Evolutionary conservation across 2,329 filamentous ascomycete species (phyloP).

Genomic region (Fusarium annulatum): DNA sequence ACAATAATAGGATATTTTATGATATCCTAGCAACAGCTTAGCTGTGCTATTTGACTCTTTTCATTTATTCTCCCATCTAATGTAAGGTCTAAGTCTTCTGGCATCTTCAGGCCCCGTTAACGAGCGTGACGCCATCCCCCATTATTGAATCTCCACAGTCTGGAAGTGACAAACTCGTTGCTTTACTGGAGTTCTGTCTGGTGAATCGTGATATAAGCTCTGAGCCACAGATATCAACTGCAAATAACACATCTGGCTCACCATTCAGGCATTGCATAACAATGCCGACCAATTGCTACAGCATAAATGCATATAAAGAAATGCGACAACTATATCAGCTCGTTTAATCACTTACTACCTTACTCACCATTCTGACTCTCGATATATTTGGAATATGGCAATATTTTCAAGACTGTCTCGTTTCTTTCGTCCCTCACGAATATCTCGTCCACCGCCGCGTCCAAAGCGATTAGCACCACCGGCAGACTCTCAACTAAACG

Average conservation of each 20-base stretch:
- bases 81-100: background rate
- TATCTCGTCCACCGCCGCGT: background rate
- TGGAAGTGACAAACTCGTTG: background rate
- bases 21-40: background rate
- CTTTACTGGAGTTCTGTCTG: background rate
- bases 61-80: background rate
- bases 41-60: background rate
- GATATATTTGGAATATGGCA: background rate
- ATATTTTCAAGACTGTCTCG: background rate
- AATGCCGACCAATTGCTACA: background rate
- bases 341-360: background rate
- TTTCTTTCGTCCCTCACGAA: background rate
- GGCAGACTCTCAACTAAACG: background rate
- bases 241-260: background rate
- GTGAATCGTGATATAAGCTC: background rate
- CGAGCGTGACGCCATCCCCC: background rate
- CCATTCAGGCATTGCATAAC: background rate
- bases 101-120: background rate
- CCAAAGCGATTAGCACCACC: background rate
- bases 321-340: background rate
- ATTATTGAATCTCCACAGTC: conserved; percentile 2
- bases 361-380: background rate
- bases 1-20: background rate
- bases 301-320: background rate
- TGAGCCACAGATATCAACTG: background rate